Percentiles rank a stretch among this genome's conserved stretches.
phyloP scores from a whole-genome alignment of 2,329 filamentous ascomycete genomes.

The Metarhizium guizhouense region DNA sequence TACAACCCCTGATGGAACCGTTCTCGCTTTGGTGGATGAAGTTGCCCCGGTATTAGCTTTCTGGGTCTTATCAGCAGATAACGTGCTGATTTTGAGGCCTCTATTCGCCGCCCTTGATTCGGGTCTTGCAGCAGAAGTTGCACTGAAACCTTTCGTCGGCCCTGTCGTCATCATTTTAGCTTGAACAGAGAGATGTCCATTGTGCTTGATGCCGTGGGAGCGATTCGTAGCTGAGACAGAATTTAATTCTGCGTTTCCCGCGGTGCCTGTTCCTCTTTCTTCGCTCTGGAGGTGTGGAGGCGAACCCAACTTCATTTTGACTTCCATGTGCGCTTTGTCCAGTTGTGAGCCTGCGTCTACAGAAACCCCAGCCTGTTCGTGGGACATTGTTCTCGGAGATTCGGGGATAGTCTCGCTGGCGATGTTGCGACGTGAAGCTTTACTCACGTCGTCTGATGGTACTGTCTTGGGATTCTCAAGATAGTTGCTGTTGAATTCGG shows the following conservation, averaged over 20 bases:
- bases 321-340: neutral
- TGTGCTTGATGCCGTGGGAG: neutral
- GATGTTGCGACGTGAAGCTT: slow-evolving; percentile 14
- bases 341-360: neutral
- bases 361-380: slow-evolving; percentile 15
- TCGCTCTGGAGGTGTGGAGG: neutral
- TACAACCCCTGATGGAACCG: slow-evolving; percentile 21
- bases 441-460: slow-evolving; percentile 15
- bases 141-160: neutral
- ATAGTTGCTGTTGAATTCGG: slow-evolving; percentile 22
- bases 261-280: neutral
- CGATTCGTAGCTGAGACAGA: neutral
- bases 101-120: neutral
- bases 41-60: slow-evolving; percentile 4
- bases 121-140: neutral
- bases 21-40: slow-evolving; percentile 15
- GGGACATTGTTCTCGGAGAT: slow-evolving; percentile 25
- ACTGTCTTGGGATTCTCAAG: slow-evolving; percentile 27
- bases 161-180: neutral
- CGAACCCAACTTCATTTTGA: neutral
- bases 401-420: slow-evolving; percentile 33
- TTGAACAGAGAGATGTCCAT: no score
- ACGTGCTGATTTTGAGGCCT: neutral
- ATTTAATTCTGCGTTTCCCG: neutral
- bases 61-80: slow-evolving; percentile 1